Evolutionary conservation across 1,284 basidiomycete species (phyloP), one percentile per base, ranked within the genome.

Genomic region (Vanrija pseudolonga): DNA sequence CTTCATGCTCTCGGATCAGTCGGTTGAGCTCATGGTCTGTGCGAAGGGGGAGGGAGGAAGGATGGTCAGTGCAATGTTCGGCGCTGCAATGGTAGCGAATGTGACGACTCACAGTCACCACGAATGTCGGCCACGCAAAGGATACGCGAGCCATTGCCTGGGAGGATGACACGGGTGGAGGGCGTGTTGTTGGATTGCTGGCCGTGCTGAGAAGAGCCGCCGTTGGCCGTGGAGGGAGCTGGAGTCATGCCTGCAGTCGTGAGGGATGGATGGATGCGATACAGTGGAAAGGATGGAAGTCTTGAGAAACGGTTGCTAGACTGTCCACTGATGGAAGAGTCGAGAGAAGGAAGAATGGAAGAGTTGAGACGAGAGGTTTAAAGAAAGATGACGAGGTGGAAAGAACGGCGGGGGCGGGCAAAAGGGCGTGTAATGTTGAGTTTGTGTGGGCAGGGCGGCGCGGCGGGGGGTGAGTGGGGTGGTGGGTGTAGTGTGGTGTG

Each of bases 41-140:
- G 63, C 61, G 32, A 23, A 51, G 28, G 43, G 46, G 37, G 46
- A 6, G n/a, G n/a, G n/a, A n/a, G n/a, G 23, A 23, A 32, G 22
- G 14, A 18, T 38, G 17, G 4, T 42, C 26, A 28, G 8, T 36
- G 36, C 19, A 23, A 24, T 20, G 28, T 17, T 19, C 20, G 18
- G 20, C 19, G 14, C 24, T 5, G 23, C 22, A 5, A 6, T 24
- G 14, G 22, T 24, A 24, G 22, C 42, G 11, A 43, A 22, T 12
- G 24, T 4, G 41, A 20, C 40, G n/a, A 67, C 69, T 66, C 59
- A 66, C 78, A 74, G 64, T 75, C 71, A 68, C 93, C 93, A 64
- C 93, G 85, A 62, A 98, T 91, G 78, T 99, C 96, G 48, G 96
- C 94, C 52, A 98, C 84, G 71, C 95, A 98, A 53, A 97, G 86